These are phyloP conservation scores for Rhizopogon vinicolor DNA, from an alignment of 768 basidiomycete genomes.

Conservation along the genomic window DNA sequence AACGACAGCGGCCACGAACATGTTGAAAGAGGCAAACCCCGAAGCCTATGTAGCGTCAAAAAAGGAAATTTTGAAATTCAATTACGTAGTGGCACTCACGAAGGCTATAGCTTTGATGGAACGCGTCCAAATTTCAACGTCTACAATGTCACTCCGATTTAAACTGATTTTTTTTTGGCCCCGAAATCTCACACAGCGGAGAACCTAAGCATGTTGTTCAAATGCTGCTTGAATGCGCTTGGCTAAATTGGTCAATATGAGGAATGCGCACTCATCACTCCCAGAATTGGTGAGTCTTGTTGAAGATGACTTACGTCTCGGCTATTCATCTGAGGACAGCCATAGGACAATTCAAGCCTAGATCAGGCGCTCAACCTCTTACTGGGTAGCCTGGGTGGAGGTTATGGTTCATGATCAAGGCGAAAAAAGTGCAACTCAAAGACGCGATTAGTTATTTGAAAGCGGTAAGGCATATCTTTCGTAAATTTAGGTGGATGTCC, in stretches of 20 bases:
- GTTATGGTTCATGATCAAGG: slow-evolving; percentile 40
- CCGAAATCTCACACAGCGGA: slow-evolving; percentile 36
- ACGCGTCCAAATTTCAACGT: slow-evolving; percentile 18
- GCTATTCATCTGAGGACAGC: slow-evolving; percentile 23
- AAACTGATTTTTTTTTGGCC: slow-evolving; percentile 50
- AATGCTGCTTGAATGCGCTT: slow-evolving; percentile 36
- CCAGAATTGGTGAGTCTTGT: slow-evolving; percentile 43
- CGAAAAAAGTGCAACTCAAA: slow-evolving; percentile 29
- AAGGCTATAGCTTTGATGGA: neutral
- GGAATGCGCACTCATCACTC: slow-evolving; percentile 49
- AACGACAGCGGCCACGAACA: neutral
- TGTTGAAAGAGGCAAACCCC: neutral
- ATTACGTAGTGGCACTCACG: too few relatives aligned
- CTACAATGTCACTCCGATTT: slow-evolving; percentile 24
- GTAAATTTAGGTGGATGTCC: neutral
- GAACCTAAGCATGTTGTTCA: slow-evolving; percentile 43
- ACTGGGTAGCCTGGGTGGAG: slow-evolving; percentile 45
- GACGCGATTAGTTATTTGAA: slow-evolving; percentile 41
- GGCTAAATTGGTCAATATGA: slow-evolving; percentile 53
- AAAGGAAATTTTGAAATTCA: slow-evolving; percentile 20
- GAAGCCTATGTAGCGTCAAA: neutral
- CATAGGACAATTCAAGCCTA: slow-evolving; percentile 30
- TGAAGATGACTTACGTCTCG: neutral
- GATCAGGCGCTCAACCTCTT: slow-evolving; percentile 36
- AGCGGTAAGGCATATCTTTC: slow-evolving; percentile 30